Percentiles rank a stretch among this genome's conserved stretches.
Evolutionary conservation across 371 early-diverging fungal genomes (phyloP).

Genomic region (Coemansia sp.): DNA sequence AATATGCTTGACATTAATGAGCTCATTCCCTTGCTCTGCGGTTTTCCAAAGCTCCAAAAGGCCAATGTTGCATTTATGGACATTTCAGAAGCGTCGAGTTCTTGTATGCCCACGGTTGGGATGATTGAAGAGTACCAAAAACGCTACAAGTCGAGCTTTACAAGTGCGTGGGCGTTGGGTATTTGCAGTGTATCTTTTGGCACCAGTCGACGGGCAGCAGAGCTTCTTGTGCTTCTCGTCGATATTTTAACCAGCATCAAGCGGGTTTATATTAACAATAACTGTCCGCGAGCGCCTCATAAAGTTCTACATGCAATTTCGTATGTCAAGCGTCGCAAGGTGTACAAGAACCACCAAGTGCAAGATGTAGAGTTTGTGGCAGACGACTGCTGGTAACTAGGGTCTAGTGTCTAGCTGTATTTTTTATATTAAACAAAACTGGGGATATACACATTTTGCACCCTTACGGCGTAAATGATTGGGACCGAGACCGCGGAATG

Average conservation of each 20-base stretch:
- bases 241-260: constrained; percentile 22
- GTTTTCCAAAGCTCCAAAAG: constrained; percentile 8
- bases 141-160: not conserved
- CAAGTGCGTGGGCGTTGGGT: constrained; percentile 3
- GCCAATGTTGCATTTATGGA: constrained; percentile 7
- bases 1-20: constrained; percentile 1
- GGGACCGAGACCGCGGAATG: not conserved
- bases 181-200: constrained; percentile 5
- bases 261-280: not conserved
- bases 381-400: not conserved
- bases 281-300: not conserved
- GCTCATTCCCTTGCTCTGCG: constrained; percentile 6
- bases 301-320: not conserved
- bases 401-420: not conserved
- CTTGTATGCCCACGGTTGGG: constrained; percentile 12
- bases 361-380: not conserved
- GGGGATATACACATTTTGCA: not conserved
- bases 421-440: not conserved
- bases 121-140: constrained; percentile 15
- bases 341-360: not conserved
- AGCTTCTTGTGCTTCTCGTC: constrained; percentile 24
- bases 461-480: not conserved
- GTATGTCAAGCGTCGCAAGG: constrained; percentile 3
- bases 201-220: constrained; percentile 23
- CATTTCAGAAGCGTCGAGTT: not conserved